These are phyloP conservation scores for Septoria linicola DNA, from an alignment of 2,329 filamentous ascomycete species.

Conservation along the genomic window DNA sequence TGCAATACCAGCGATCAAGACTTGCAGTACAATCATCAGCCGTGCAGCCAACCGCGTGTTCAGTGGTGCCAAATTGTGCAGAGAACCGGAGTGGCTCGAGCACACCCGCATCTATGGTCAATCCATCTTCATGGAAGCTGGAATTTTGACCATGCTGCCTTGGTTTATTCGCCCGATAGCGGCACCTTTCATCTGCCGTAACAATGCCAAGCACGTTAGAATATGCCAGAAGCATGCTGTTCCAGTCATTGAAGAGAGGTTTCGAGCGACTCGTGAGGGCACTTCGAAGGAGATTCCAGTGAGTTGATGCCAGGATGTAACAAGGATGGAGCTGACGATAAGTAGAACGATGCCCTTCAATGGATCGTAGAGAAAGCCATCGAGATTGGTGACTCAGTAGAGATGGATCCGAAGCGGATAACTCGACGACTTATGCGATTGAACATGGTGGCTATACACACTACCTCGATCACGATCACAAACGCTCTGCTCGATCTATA, in stretches of 20 bases:
- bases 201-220: conserved; percentile 1
- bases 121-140: conserved; percentile 17
- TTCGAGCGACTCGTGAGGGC: conserved; percentile 1
- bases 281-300: conserved; percentile 4
- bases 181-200: conserved; percentile 1
- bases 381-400: conserved; percentile 1
- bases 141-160: conserved; percentile 21
- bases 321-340: neutral
- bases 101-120: conserved; percentile 17
- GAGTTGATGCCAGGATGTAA: neutral
- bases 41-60: conserved; percentile 27
- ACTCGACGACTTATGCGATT: conserved; percentile 23
- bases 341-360: conserved; percentile 21
- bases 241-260: conserved; percentile 7
- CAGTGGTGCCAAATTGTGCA: conserved; percentile 24
- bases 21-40: conserved; percentile 21
- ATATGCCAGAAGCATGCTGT: neutral
- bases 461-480: conserved; percentile 26
- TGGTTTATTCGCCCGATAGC: neutral
- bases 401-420: conserved; percentile 18
- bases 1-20: conserved; percentile 7
- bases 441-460: conserved; percentile 32
- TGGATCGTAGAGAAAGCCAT: conserved; percentile 22
- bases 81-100: conserved; percentile 22
- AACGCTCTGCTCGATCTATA: conserved; percentile 29